phyloP scores from a whole-genome alignment of 768 basidiomycete species.

The Leucocoprinus birnbaumii region DNA sequence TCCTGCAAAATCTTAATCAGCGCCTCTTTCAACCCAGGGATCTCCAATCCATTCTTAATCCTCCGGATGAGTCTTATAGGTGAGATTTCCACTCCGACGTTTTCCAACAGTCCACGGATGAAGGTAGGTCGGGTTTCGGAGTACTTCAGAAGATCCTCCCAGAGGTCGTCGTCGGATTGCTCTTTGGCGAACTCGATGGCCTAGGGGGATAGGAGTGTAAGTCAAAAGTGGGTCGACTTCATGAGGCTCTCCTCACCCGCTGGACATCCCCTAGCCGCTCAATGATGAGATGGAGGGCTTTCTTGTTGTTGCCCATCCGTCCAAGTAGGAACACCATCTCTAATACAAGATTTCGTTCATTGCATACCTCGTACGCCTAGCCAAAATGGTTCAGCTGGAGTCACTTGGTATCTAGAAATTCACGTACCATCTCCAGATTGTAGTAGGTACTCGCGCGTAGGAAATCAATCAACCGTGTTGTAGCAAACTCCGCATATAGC shows the following conservation, averaged over 20 bases:
- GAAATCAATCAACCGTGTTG: conserved; percentile 81
- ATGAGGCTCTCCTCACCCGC: conserved; percentile 45
- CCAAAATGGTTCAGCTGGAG: neutral
- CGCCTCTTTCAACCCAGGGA: conserved; percentile 91
- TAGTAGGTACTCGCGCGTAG: conserved; percentile 89
- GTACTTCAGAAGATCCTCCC: conserved; percentile 94
- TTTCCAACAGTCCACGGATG: conserved; percentile 92
- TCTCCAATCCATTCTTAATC: conserved; percentile 95
- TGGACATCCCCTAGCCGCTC: conserved; percentile 92
- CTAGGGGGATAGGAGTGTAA: conserved; percentile 31
- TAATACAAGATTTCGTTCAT: conserved; percentile 79
- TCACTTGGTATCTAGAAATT: neutral
- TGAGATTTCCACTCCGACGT: conserved; percentile 94
- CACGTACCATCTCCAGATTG: conserved; percentile 73
- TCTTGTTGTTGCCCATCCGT: conserved; percentile 96
- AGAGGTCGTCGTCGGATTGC: conserved; percentile 94
- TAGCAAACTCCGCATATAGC: conserved; percentile 88
- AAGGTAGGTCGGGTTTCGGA: conserved; percentile 95
- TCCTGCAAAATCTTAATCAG: conserved; percentile 97
- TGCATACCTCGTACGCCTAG: conserved; percentile 86
- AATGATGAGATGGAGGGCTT: conserved; percentile 91
- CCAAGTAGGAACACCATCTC: conserved; percentile 99
- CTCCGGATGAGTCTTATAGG: conserved; percentile 92
- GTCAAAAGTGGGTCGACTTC: neutral
- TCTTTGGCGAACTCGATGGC: conserved; percentile 99